Conservation (phyloP, 352 stramenopile species). For the Plasmopara halstedii region DNA sequence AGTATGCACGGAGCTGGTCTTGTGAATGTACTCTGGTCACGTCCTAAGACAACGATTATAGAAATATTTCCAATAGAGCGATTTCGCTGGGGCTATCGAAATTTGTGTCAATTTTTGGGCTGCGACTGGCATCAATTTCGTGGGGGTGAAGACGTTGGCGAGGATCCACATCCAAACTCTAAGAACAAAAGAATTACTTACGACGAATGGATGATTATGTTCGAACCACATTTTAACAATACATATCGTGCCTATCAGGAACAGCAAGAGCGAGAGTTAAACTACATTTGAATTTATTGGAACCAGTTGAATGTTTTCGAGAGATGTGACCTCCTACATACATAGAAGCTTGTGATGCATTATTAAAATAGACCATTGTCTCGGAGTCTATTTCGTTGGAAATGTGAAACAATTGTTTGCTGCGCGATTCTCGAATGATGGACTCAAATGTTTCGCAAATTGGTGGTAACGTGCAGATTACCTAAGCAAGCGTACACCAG, state of each 20-base stretch:
- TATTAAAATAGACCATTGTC: too few relatives aligned
- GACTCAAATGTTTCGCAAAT: too few relatives aligned
- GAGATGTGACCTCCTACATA: too few relatives aligned
- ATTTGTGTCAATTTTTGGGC: conserved; percentile 65
- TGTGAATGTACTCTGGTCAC: conserved; percentile 65
- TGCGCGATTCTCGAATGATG: too few relatives aligned
- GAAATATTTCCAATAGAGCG: conserved; percentile 64
- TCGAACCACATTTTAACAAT: conserved; percentile 31
- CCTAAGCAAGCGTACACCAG: too few relatives aligned
- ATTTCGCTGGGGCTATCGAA: conserved; percentile 62
- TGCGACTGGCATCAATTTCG: conserved; percentile 59
- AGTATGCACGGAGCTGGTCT: conserved; percentile 78
- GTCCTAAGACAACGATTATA: conserved; percentile 41
- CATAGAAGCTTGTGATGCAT: too few relatives aligned
- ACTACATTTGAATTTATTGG: too few relatives aligned
- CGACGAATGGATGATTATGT: conserved; percentile 47
- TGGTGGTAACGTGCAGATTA: too few relatives aligned
- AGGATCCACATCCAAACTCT: conserved; percentile 24
- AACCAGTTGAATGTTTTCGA: too few relatives aligned
- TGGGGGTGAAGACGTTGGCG: conserved; percentile 26
- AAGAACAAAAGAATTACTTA: conserved; percentile 47
- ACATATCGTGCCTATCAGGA: conserved; percentile 13
- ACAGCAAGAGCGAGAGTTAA: too few relatives aligned
- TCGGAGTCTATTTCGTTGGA: too few relatives aligned
- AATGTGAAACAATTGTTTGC: too few relatives aligned